Base-by-base conservation (phyloP, 371 early-diverging fungal genomes). In the Lichtheimia ornata region DNA sequence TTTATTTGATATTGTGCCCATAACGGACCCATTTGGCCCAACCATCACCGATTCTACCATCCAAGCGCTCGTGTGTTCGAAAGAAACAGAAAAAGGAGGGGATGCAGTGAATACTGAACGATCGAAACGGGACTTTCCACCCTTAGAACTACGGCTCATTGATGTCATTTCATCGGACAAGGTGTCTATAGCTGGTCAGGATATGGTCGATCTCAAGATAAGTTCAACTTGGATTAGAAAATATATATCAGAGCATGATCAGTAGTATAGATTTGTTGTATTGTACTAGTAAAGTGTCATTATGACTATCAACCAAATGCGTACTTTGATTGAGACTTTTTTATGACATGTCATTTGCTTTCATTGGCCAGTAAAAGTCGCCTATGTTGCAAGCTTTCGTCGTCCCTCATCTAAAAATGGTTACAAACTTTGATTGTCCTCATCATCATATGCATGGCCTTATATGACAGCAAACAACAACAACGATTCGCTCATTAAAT, bases 11-110 rank as follows among this genome's bases (percentile, higher is more conserved):
- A 79, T 62, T 1, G 61, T 70, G 22, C 62, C 69, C 0, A 69
- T 69, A 22, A 59, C 58, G 30, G 97, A 98, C 66, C 88, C 88
- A 0, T 95, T 85, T 70, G 98, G 98, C 0, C 98, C 98, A 0
- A 94, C 97, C 1, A 83, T 86, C 3, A 84, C 84, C 0, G 94
- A 93, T 50, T 66, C 88, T 0, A 73, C 83, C 0, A 80, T 97
- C 24, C 83, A 90, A 53, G 93, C 91, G 0, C 66, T 98, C 17
- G 94, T 95, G 11, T 93, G 92, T n/a, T 94, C 96, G 6, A 74
- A 83, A 25, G 98, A 98, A 65, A 97, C 98, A 0, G 58, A 84
- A 41, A 67, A 74, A 12, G 96, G 95, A 13, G 93, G 93, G 15
- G 78, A 81, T 50, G 82, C 86, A 17, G 91, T 91, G 55, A 91